Evolutionary conservation across 176 grass and related monocot species (phyloP), one percentile per base, ranked within the genome.

Genomic region (Alopecurus myosuroides): DNA sequence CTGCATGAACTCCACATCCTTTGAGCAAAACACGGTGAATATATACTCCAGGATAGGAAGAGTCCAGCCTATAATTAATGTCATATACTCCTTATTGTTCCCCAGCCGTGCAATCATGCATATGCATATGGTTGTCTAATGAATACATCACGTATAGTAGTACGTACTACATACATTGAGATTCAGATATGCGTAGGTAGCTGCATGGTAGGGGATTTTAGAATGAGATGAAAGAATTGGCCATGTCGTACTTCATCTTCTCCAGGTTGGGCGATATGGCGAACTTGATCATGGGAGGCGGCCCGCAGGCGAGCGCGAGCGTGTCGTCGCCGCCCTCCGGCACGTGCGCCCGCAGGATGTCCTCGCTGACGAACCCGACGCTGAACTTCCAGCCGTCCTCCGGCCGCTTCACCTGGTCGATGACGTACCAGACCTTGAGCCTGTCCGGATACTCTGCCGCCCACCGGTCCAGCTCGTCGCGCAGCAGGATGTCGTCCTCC

Each of bases 271-370:
- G 93, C 57, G 70, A 66, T 80, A 99, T 74, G 45, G 93, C 97
- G 76, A 95, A 99, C 86, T 99, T 82, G 81, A 99, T 94, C 97
- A 99, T 99, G 1, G 97, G 91, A 74, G 89, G 93, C 11, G 97
- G 93, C 42, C 97, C 97, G 37, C 97, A 99, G 4, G 91, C 91
- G 8, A 99, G 88, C 4, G 93, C 97, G 18, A 99, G 81, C 36
- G 88, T 92, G 73, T 92, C 89, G 10, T 92, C 84, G 14, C 70
- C 89, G 7, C 97, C 93, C 64, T 72, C 74, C 1, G 93, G 97
- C 9, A 96, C 64, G 60, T 94, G 93, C 29, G 89, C 86, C 69
- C 88, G 36, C 36, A 99, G 85, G 37, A 99, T 49, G 36, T 61
- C 84, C 64, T 99, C 93, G 36, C 83, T 91, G 2, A 99, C 77